These are phyloP conservation scores for Pythium volutum DNA, from an alignment of 352 stramenopile genomes.

Conservation along the genomic window DNA sequence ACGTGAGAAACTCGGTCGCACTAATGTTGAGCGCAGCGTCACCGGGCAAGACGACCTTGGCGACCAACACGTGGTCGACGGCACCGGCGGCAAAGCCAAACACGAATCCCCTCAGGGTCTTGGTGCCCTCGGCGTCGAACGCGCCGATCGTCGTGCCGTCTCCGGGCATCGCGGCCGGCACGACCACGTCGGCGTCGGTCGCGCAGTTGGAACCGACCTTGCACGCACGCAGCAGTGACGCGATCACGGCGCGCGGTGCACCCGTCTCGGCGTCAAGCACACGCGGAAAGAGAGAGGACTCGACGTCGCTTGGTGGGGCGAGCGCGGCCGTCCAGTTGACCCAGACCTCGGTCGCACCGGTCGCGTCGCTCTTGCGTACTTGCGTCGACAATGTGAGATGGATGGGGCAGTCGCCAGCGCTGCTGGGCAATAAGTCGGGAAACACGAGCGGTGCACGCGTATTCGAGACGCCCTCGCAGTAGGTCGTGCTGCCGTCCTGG, in stretches of 20 bases:
- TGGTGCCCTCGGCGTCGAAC: constrained; percentile 43
- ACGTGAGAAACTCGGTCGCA: constrained; percentile 59
- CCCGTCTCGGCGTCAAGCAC: constrained; percentile 43
- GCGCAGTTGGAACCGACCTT: constrained; percentile 60
- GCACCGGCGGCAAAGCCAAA: constrained; percentile 37
- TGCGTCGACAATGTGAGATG: constrained; percentile 37
- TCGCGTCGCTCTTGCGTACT: constrained; percentile 27
- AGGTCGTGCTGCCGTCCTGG: constrained; percentile 40
- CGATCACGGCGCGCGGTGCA: constrained; percentile 33
- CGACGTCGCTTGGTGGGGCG: constrained; percentile 11
- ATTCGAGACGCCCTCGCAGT: constrained; percentile 54
- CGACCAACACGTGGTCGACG: constrained; percentile 59
- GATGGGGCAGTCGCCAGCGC: constrained; percentile 47
- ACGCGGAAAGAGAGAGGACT: constrained; percentile 55
- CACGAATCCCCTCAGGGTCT: constrained; percentile 40
- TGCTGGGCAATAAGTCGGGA: constrained; percentile 39
- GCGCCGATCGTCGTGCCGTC: constrained; percentile 32
- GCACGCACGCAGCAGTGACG: constrained; percentile 54
- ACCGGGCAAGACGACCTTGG: constrained; percentile 50
- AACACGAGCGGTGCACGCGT: constrained; percentile 40
- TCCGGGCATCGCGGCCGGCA: constrained; percentile 14
- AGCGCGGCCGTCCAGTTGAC: constrained; percentile 44
- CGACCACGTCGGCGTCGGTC: constrained; percentile 28
- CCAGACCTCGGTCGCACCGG: constrained; percentile 31
- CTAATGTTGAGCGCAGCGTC: constrained; percentile 40